phyloP scores from a whole-genome alignment of 352 stramenopile species.

The Globisporangium splendens region DNA sequence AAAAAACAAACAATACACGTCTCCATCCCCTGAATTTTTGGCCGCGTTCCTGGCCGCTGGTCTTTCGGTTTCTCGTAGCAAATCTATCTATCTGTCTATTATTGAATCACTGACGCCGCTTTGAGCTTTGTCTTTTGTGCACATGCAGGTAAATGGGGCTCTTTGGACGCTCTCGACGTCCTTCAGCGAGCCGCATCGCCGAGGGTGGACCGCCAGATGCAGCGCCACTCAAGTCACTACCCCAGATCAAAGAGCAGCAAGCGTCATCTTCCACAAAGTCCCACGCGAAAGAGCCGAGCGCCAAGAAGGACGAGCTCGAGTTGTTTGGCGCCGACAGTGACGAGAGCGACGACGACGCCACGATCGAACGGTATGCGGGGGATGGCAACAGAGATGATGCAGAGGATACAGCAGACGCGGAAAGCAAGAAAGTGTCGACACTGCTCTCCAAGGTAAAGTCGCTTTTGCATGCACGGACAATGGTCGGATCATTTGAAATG shows the following conservation, averaged over 20 bases:
- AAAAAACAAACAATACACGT: no score
- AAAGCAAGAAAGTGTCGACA: slow-evolving; percentile 65
- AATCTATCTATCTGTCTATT: no score
- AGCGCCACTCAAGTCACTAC: not conserved
- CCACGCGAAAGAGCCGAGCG: slow-evolving; percentile 6
- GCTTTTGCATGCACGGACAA: not conserved
- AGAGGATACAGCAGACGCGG: slow-evolving; percentile 22
- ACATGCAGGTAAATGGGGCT: slow-evolving; percentile 29
- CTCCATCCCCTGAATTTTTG: no score
- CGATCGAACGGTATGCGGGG: slow-evolving; percentile 60
- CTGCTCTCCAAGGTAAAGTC: slow-evolving; percentile 58
- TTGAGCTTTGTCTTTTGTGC: not conserved
- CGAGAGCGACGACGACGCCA: slow-evolving; percentile 79
- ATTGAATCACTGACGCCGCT: no score
- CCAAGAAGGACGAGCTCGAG: slow-evolving; percentile 34
- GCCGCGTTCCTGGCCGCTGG: no score
- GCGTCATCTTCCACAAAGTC: not conserved
- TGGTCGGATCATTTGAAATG: not conserved
- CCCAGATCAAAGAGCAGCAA: not conserved
- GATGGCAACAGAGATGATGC: slow-evolving; percentile 17
- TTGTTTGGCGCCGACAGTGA: slow-evolving; percentile 74
- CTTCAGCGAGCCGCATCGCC: slow-evolving; percentile 24
- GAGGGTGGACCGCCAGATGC: slow-evolving; percentile 22
- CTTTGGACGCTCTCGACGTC: slow-evolving; percentile 23
- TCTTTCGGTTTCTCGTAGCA: no score